Percentiles rank a stretch among this genome's conserved stretches.
These are phyloP conservation scores for Avena eriantha DNA, from an alignment of 176 grass and related monocot genomes.

Conservation along the genomic window DNA sequence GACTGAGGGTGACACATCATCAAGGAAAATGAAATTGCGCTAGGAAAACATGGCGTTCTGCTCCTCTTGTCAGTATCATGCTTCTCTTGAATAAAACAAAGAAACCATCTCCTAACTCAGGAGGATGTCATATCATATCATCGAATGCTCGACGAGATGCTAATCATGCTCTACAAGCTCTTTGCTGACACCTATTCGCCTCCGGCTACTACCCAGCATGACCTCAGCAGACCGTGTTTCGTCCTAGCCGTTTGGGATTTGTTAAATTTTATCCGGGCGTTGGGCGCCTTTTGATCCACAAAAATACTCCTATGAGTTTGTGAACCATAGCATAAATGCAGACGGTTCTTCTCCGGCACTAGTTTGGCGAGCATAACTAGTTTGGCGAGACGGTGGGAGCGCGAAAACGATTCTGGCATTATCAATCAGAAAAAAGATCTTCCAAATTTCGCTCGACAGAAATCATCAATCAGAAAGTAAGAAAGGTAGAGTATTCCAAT, in stretches of 20 bases:
- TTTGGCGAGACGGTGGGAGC: not conserved
- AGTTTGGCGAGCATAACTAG: not conserved
- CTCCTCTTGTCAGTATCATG: not conserved
- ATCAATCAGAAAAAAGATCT: not conserved
- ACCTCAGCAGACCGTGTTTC: too few species aligned
- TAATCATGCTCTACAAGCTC: too few species aligned
- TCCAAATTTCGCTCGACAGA: not conserved
- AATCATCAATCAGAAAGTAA: conserved; percentile 16
- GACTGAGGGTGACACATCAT: not conserved
- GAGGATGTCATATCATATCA: not conserved
- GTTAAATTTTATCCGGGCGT: too few species aligned
- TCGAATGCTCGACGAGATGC: too few species aligned
- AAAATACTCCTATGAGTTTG: not conserved
- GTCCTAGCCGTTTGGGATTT: too few species aligned
- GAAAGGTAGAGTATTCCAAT: not conserved
- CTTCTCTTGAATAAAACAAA: not conserved
- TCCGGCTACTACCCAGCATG: too few species aligned
- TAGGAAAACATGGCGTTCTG: not conserved
- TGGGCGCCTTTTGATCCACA: too few species aligned
- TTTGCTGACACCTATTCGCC: too few species aligned
- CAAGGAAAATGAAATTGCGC: not conserved
- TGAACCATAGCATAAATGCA: not conserved
- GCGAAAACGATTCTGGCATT: not conserved
- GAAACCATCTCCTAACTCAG: not conserved
- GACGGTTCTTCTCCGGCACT: not conserved